Evolutionary conservation across 2,329 filamentous ascomycete species (phyloP), one percentile per base, ranked within the genome.

Genomic region (Ambrosiella cleistominuta): DNA sequence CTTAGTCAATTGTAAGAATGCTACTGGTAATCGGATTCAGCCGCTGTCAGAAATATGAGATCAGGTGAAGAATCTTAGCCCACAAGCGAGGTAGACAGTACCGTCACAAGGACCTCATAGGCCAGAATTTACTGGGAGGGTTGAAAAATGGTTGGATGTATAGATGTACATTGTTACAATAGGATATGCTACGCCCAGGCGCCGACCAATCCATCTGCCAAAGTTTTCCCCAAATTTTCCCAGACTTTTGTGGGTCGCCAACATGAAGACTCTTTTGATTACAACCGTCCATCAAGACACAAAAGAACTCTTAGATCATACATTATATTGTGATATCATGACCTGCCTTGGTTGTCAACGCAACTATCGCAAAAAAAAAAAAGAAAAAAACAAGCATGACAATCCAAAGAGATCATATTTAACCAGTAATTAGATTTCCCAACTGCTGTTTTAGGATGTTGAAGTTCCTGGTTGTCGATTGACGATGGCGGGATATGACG

Each of bases 401-500:
- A 15, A 35, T 51, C 12, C 47, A 8, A 51, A 19, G 27, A 19
- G 5, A 19, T 19, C 27, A 51, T 15, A 15, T 15, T 27, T 15
- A 51, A 15, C 8, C 27, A 15, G 47, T 27, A 51, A 11, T 15
- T 15, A 3, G 17, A 51, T 8, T 51, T 49, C 17, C n/a, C 19
- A 54, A 27, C 37, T 54, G 13, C 52, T 35, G 37, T 54, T 54
- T 54, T 54, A 54, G 38, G 52, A 51, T 42, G 37, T 27, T 27
- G 36, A 27, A 27, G 39, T 42, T 27, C 52, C 51, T 13, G 13
- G 38, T 54, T 12, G 38, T 12, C 52, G 52, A 54, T 54, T 40
- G 52, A 54, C 38, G 52, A 54, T 54, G 38, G 37, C 52, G 52
- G 52, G 38, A 54, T 13, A 54, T 54, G 52, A 42, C 38, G 52